phyloP scores from a whole-genome alignment of 2,329 filamentous ascomycete species.

The Ophiostoma tasmaniense region DNA sequence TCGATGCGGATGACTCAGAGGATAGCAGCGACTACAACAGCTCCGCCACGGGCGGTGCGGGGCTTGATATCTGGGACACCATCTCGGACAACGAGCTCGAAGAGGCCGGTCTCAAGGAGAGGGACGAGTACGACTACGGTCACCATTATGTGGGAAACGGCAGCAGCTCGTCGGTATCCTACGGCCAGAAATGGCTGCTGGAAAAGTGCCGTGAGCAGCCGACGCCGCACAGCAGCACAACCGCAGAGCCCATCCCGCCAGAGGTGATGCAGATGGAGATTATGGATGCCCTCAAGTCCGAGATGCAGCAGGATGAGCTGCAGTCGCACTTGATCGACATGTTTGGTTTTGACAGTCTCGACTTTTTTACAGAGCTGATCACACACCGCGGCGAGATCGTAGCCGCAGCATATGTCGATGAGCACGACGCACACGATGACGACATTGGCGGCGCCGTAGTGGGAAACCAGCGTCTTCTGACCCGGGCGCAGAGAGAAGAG shows the following conservation, averaged over 20 bases:
- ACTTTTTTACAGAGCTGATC: constrained; percentile 87
- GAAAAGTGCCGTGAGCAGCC: constrained; percentile 56
- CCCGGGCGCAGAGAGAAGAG: constrained; percentile 68
- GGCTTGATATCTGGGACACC: constrained; percentile 87
- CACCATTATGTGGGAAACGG: constrained; percentile 13
- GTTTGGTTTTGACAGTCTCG: constrained; percentile 85
- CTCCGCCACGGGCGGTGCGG: constrained; percentile 40
- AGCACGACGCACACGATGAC: constrained; percentile 24
- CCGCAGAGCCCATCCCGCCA: constrained; percentile 33
- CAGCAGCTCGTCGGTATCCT: constrained; percentile 26
- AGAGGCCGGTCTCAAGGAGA: constrained; percentile 34
- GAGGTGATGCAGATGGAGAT: constrained; percentile 72
- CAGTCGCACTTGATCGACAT: constrained; percentile 85
- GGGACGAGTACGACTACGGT: background rate
- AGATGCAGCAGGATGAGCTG: constrained; percentile 70
- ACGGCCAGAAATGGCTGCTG: constrained; percentile 62
- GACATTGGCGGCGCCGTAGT: constrained; percentile 25
- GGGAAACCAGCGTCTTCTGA: constrained; percentile 51
- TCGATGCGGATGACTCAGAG: constrained; percentile 41
- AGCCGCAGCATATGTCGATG: constrained; percentile 27
- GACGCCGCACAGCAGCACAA: constrained; percentile 55
- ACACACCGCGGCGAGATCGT: constrained; percentile 63
- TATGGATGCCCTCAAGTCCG: constrained; percentile 60
- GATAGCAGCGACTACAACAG: constrained; percentile 57
- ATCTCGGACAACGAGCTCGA: constrained; percentile 69